A percentile compares a stretch with the other conserved stretches of the same genome.
These are phyloP conservation scores for Chrysanthemum makinoi DNA, from an alignment of 129 eudicot genomes.

Conservation along the genomic window DNA sequence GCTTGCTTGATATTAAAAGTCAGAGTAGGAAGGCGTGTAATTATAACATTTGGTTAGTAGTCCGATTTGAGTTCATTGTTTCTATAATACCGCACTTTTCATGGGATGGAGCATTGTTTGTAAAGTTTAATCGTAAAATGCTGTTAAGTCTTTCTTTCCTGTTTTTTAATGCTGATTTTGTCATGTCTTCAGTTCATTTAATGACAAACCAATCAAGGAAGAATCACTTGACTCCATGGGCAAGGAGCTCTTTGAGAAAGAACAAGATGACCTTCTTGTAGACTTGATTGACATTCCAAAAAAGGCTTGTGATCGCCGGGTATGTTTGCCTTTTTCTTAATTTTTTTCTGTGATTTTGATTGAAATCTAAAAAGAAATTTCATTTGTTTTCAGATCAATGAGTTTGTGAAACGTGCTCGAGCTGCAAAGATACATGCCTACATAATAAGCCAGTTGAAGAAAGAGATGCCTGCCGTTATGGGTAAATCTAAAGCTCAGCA, in stretches of 20 bases:
- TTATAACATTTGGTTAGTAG: neutral
- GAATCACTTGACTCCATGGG: slow-evolving; percentile 68
- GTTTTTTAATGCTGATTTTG: neutral
- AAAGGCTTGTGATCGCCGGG: slow-evolving; percentile 96
- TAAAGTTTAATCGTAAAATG: neutral
- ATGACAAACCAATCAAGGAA: slow-evolving; percentile 78
- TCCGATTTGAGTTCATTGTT: neutral
- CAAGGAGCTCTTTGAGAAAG: slow-evolving; percentile 81
- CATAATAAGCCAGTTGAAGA: slow-evolving; percentile 81
- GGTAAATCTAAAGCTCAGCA: slow-evolving; percentile 87
- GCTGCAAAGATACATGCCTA: slow-evolving; percentile 92
- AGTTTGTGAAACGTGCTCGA: slow-evolving; percentile 94
- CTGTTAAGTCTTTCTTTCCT: neutral
- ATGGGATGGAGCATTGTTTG: neutral
- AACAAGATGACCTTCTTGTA: slow-evolving; percentile 84
- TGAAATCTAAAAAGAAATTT: neutral
- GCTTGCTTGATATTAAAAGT: neutral
- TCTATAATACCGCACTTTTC: neutral
- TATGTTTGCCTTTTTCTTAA: slow-evolving; percentile 33
- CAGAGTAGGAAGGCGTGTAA: too few relatives aligned
- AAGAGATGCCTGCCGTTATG: slow-evolving; percentile 92
- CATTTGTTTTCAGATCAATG: slow-evolving; percentile 56
- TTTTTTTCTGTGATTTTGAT: neutral
- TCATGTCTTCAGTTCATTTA: slow-evolving; percentile 63
- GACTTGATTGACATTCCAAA: slow-evolving; percentile 95